phyloP scores from a whole-genome alignment of 1,284 basidiomycete genomes.

The Cutaneotrichosporon sp. region DNA sequence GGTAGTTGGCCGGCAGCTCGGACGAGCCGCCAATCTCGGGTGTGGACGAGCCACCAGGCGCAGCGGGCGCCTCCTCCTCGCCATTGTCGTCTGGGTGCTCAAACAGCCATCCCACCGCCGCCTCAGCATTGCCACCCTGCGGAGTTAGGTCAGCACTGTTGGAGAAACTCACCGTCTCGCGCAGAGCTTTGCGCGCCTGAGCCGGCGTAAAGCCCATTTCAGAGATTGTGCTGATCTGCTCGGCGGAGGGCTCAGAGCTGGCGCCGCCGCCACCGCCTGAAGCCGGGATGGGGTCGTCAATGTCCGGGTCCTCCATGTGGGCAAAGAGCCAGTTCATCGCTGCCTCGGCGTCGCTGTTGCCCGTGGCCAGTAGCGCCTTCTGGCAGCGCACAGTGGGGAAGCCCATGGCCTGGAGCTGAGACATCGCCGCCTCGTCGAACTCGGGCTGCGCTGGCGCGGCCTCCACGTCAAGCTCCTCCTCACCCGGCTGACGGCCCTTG shows the following conservation, averaged over 20 bases:
- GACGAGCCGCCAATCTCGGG: slow-evolving; percentile 52
- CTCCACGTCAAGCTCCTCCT: slow-evolving; percentile 61
- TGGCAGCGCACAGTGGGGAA: slow-evolving; percentile 77
- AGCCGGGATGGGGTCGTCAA: slow-evolving; percentile 70
- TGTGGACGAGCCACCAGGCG: not conserved
- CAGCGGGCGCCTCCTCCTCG: slow-evolving; percentile 45
- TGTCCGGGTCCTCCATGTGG: slow-evolving; percentile 95
- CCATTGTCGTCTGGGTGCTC: slow-evolving; percentile 84
- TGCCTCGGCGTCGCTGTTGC: slow-evolving; percentile 67
- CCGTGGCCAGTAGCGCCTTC: slow-evolving; percentile 83
- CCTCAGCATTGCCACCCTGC: slow-evolving; percentile 68
- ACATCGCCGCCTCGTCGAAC: slow-evolving; percentile 69
- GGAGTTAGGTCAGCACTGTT: not conserved
- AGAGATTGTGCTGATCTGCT: slow-evolving; percentile 65
- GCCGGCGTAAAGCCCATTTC: slow-evolving; percentile 90
- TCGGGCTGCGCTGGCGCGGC: slow-evolving; percentile 49
- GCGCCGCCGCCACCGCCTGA: slow-evolving; percentile 31
- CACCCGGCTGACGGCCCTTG: slow-evolving; percentile 65
- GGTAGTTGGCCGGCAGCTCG: slow-evolving; percentile 68
- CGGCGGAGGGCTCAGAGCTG: slow-evolving; percentile 57
- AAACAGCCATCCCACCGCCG: slow-evolving; percentile 96
- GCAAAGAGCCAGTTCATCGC: slow-evolving; percentile 95
- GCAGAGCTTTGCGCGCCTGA: slow-evolving; percentile 82
- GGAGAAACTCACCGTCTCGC: slow-evolving; percentile 72
- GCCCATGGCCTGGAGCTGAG: slow-evolving; percentile 76